Evolutionary conservation across 352 stramenopile species (phyloP), one percentile per base, ranked within the genome.

Genomic region (Pythium vanterpoolii): DNA sequence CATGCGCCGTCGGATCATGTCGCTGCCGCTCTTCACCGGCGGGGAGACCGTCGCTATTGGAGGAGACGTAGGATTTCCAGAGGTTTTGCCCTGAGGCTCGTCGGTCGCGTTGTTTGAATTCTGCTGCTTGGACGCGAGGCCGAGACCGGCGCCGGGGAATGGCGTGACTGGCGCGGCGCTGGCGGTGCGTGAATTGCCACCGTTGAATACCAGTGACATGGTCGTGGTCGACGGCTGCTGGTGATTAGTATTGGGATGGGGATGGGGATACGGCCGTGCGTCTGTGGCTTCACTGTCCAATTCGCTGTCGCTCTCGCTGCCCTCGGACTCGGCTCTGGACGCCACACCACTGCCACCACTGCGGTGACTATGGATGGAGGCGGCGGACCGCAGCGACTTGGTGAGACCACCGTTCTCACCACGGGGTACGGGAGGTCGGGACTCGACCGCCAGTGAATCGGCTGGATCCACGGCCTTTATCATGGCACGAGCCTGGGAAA

Each of bases 1-100:
- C 73, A 90, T 86, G 18, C 79, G 77, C 19, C 76, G 73, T 4
- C 80, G 74, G 50, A 92, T 87, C 46, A 76, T 54, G 33, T 90
- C 83, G 16, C 73, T 86, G 27, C 69, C 68, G 6, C 72, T 76
- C 26, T 75, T 65, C 21, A 33, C 24, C 19, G 58, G 49, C 19
- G 28, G 48, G 0, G 13, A 6, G 5, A 47, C 18, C 47, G 56
- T 5, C 46, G 55, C 34, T 68, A 52, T 28, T 67, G 68, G 4
- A 28, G 40, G n/a, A 16, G 21, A 9, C 14, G 39, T 27, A 48
- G 62, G 6, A 39, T 0, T 66, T 64, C 11, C 24, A 38, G 5
- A 62, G 48, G 31, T 18, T 63, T 49, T 63, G 43, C 9, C 46
- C 43, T n/a, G 60, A 55, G 34, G 21, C 40, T 53, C 49, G 30